These are phyloP conservation scores for Yamadazyma dushanensis DNA, from an alignment of 1,139 yeast species.

Conservation along the genomic window DNA sequence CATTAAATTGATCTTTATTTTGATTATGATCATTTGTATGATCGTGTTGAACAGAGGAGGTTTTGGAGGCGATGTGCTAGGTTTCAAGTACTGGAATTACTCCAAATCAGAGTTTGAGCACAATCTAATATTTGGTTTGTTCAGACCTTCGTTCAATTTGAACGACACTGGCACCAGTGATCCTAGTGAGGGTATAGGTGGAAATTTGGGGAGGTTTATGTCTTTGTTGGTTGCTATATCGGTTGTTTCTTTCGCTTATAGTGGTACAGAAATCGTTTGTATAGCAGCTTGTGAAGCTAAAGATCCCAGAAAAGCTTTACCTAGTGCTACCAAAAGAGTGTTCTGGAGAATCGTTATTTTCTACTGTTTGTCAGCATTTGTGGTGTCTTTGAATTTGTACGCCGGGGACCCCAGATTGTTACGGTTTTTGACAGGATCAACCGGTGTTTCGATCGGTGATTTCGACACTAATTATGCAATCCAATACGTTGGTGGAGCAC, in stretches of 20 bases:
- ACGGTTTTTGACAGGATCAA: slow-evolving; percentile 45
- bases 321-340: slow-evolving; percentile 74
- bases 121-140: slow-evolving; percentile 63
- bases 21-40: slow-evolving; percentile 62
- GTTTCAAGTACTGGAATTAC: slow-evolving; percentile 67
- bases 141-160: slow-evolving; percentile 67
- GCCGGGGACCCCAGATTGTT: slow-evolving; percentile 74
- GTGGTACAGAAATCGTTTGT: slow-evolving; percentile 81
- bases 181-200: slow-evolving; percentile 53
- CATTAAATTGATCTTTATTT: slow-evolving; percentile 55
- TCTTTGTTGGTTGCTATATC: slow-evolving; percentile 64
- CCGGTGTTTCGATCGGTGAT: slow-evolving; percentile 28
- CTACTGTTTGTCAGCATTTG: slow-evolving; percentile 68
- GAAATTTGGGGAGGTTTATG: slow-evolving; percentile 62
- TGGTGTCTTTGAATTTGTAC: slow-evolving; percentile 69
- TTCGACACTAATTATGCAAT: slow-evolving; percentile 33
- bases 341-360: slow-evolving; percentile 71
- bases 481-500: slow-evolving; percentile 40
- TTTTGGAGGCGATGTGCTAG: slow-evolving; percentile 50
- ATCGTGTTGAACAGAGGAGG: slow-evolving; percentile 57
- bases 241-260: slow-evolving; percentile 70
- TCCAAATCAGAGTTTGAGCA: slow-evolving; percentile 49
- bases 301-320: slow-evolving; percentile 76
- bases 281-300: slow-evolving; percentile 86
- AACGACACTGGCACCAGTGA: slow-evolving; percentile 51